phyloP scores from a whole-genome alignment of 441 rosid species.

The Rhodomyrtus psidioides region DNA sequence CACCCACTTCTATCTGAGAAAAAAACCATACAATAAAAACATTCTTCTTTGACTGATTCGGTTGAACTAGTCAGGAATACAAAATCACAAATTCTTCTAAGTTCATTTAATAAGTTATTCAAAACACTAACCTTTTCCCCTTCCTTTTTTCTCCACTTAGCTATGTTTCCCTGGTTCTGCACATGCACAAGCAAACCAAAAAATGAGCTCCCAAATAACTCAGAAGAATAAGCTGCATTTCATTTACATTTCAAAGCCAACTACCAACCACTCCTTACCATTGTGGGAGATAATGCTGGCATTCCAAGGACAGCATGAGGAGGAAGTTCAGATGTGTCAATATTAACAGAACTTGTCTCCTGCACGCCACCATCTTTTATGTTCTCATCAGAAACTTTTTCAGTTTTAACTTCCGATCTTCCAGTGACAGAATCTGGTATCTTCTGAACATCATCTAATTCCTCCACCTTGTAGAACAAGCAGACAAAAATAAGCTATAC shows the following conservation, averaged over 20 bases:
- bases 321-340: constrained; percentile 50
- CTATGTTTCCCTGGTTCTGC: constrained; percentile 88
- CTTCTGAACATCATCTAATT: constrained; percentile 63
- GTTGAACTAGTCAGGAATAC: background rate
- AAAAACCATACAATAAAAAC: constrained; percentile 4
- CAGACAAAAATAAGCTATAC: constrained; percentile 6
- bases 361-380: constrained; percentile 20
- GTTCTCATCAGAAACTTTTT: constrained; percentile 31
- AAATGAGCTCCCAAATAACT: constrained; percentile 8
- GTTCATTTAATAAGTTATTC: background rate
- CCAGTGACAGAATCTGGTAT: constrained; percentile 40
- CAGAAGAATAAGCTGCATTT: constrained; percentile 2
- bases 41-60: background rate
- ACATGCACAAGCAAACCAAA: constrained; percentile 15
- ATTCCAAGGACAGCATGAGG: constrained; percentile 79
- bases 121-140: constrained; percentile 78
- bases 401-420: constrained; percentile 41
- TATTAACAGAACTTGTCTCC: constrained; percentile 33
- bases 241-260: constrained; percentile 6
- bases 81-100: background rate
- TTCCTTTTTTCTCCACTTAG: constrained; percentile 89
- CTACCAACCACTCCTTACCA: constrained; percentile 40
- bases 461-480: constrained; percentile 69
- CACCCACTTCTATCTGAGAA: constrained; percentile 93
- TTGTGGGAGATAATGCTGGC: constrained; percentile 99